A percentile compares a stretch with the other conserved stretches of the same genome.
Conservation (phyloP, 1,284 basidiomycete genomes). For the Ganoderma resinaceum region DNA sequence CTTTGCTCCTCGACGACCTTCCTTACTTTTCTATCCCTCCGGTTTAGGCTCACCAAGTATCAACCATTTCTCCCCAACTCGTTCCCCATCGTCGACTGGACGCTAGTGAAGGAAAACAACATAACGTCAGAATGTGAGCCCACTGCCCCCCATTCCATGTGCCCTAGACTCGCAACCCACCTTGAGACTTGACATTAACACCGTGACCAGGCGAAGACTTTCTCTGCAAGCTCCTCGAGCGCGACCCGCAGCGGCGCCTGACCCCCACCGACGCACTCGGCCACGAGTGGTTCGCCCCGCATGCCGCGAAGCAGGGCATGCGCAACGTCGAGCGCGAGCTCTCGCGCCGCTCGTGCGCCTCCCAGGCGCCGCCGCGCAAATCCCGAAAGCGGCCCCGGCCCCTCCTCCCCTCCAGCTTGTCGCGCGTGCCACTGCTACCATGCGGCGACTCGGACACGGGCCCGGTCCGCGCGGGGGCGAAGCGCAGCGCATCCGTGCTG, state of each 20-base stretch:
- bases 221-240: slow-evolving; percentile 53
- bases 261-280: slow-evolving; percentile 61
- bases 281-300: slow-evolving; percentile 69
- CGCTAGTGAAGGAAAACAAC: not conserved
- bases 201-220: slow-evolving; percentile 47
- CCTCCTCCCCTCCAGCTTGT: no score
- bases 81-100: slow-evolving; percentile 1
- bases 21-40: not conserved
- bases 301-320: not conserved
- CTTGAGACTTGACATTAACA: not conserved
- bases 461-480: not conserved
- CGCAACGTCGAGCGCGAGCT: not conserved
- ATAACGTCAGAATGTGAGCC: not conserved
- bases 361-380: not conserved
- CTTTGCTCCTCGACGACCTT: not conserved
- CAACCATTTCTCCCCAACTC: not conserved
- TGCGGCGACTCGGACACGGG: not conserved
- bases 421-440: not conserved
- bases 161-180: not conserved
- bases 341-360: not conserved
- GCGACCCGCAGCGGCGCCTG: slow-evolving; percentile 61
- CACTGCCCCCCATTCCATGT: not conserved
- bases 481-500: slow-evolving; percentile 1
- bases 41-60: not conserved
- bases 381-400: not conserved